Conservation (phyloP, 1,139 yeast genomes). For the Geotrichum cucujoidarum region DNA sequence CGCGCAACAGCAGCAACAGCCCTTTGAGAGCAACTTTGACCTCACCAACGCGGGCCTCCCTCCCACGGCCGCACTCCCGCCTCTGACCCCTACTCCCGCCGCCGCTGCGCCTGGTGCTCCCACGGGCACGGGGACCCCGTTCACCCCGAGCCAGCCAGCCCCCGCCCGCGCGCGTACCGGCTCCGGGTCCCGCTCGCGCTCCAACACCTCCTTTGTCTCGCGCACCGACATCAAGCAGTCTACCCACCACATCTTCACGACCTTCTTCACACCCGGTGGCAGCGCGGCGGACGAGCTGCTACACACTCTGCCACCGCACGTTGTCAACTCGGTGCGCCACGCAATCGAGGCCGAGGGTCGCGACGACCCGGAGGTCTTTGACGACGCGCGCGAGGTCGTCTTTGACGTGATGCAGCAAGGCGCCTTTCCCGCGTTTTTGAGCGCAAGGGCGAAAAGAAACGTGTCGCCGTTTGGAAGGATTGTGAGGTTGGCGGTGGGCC, state of each 20-base stretch:
- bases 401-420: constrained; percentile 87
- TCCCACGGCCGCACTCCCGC: not conserved
- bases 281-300: too few relatives aligned
- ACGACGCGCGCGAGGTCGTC: constrained; percentile 70
- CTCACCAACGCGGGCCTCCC: too few relatives aligned
- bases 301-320: constrained; percentile 63
- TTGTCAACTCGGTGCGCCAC: constrained; percentile 54
- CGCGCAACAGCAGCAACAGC: too few relatives aligned
- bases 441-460: constrained; percentile 76
- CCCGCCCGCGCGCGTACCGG: too few relatives aligned
- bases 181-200: too few relatives aligned
- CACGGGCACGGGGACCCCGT: too few relatives aligned
- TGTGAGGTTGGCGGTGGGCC: constrained; percentile 60
- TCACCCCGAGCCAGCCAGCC: too few relatives aligned
- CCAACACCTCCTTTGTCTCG: constrained; percentile 45
- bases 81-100: not conserved
- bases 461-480: constrained; percentile 53
- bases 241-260: constrained; percentile 63
- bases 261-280: constrained; percentile 75
- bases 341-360: constrained; percentile 74
- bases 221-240: constrained; percentile 63
- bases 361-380: constrained; percentile 91
- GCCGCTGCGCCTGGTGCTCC: too few relatives aligned
- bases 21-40: too few relatives aligned
- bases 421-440: constrained; percentile 79